Evolutionary conservation across 805 yeast species (phyloP), one percentile per base, ranked within the genome.

Genomic region (Zygosaccharomyces kombuchaensis): DNA sequence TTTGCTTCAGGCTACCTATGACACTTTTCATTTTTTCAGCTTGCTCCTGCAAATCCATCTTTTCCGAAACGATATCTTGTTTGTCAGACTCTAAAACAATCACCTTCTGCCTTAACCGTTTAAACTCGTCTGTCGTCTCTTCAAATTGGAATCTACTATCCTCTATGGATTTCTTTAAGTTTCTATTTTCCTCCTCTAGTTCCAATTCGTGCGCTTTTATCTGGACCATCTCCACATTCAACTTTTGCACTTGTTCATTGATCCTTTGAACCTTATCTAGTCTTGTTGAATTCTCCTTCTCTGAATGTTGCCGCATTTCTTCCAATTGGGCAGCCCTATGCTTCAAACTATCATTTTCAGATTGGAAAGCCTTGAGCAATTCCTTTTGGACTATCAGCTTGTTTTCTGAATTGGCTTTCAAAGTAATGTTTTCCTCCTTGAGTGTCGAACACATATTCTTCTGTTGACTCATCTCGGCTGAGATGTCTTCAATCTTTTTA

Each of bases 321-420:
- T 57, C 61, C n/a, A 56, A 44, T 21, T 53, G 53, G 9, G 36
- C 38, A 12, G 55, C 26, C 19, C 61, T 53, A 23, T 45, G 36
- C 36, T 56, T 60, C 38, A 62, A 44, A 8, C 51, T 50, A 6
- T 61, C 61, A 27, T 57, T 58, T 40, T 66, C 70, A 4, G 64
- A 54, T 6, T 51, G 47, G 1, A 66, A 52, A 13, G 67, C 55
- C 19, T 60, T 59, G 30, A 62, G 52, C 3, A 69, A 58, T 21
- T 67, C 70, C 14, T 53, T 54, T 48, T 70, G 73, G 1, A 70
- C 63, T 16, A 63, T 56, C 14, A 70, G 34, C 48, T 70, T 68
- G 36, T 64, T 60, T 19, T 70, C 70, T 37, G 57, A 65, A n/a
- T 54, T 58, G 2, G 60, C 52, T 31, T 57, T 54, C 6, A 56